Conservation (phyloP, 192 early-diverging fungal species). For the Paraglomus occultum region DNA sequence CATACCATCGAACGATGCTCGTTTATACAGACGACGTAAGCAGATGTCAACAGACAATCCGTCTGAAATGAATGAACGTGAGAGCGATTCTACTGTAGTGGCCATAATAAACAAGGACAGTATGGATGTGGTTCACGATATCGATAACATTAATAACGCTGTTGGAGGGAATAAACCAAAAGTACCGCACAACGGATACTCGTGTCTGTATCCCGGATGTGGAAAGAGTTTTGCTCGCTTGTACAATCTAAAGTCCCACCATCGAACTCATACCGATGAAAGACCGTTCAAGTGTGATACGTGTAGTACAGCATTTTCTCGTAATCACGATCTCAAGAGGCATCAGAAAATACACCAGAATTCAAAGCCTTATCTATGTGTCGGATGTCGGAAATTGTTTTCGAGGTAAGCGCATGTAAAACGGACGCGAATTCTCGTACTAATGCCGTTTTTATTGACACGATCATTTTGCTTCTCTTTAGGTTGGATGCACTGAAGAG, state of each 20-base stretch:
- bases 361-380: slow-evolving; percentile 58
- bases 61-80: too few relatives aligned
- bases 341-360: slow-evolving; percentile 69
- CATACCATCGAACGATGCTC: too few relatives aligned
- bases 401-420: slow-evolving; percentile 15
- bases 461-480: background rate
- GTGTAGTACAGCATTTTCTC: slow-evolving; percentile 67
- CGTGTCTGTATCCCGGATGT: slow-evolving; percentile 62
- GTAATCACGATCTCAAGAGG: slow-evolving; percentile 78
- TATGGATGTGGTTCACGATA: too few relatives aligned
- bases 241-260: slow-evolving; percentile 87
- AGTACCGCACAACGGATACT: background rate
- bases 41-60: too few relatives aligned
- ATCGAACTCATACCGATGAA: slow-evolving; percentile 74
- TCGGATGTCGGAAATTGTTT: slow-evolving; percentile 42
- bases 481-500: slow-evolving; percentile 28
- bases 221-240: slow-evolving; percentile 79
- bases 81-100: too few relatives aligned
- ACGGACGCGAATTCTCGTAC: background rate
- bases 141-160: too few relatives aligned
- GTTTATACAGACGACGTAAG: too few relatives aligned
- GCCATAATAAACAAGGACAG: too few relatives aligned
- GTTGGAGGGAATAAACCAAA: too few relatives aligned
- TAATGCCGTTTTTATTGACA: background rate
- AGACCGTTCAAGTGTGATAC: slow-evolving; percentile 65